phyloP scores from a whole-genome alignment of 306 rosid genomes.

The Leucaena leucocephala region DNA sequence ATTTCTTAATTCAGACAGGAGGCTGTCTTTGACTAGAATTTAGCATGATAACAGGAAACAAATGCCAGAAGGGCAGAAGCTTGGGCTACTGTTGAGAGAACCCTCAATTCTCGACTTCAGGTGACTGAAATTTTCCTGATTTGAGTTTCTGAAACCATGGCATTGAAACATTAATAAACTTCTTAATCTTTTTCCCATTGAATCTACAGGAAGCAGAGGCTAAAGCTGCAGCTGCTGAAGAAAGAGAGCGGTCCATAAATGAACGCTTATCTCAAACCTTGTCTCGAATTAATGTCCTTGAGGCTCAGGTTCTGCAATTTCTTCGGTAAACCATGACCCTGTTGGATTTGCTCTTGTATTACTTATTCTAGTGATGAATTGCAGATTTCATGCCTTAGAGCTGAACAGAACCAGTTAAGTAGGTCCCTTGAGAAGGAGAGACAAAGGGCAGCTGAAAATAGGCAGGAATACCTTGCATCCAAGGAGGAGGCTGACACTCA shows the following conservation, averaged over 20 bases:
- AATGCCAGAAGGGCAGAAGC: slow-evolving; percentile 91
- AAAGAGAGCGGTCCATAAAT: slow-evolving; percentile 86
- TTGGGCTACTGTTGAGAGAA: slow-evolving; percentile 96
- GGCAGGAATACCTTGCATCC: slow-evolving; percentile 94
- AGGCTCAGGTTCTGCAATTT: slow-evolving; percentile 87
- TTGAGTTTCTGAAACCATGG: slow-evolving; percentile 25
- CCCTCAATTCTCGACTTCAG: slow-evolving; percentile 94
- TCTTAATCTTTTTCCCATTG: slow-evolving; percentile 40
- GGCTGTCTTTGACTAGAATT: slow-evolving; percentile 39
- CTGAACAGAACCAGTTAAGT: slow-evolving; percentile 91
- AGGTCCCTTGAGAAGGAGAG: slow-evolving; percentile 97
- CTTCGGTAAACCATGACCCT: slow-evolving; percentile 29
- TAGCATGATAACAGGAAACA: slow-evolving; percentile 75
- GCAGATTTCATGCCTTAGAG: slow-evolving; percentile 97
- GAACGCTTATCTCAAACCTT: slow-evolving; percentile 95
- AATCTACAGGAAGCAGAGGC: slow-evolving; percentile 88
- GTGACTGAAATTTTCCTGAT: slow-evolving; percentile 47
- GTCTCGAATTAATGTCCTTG: slow-evolving; percentile 96
- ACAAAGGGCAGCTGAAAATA: slow-evolving; percentile 97
- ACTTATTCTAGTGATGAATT: slow-evolving; percentile 46
- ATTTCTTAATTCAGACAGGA: slow-evolving; percentile 33
- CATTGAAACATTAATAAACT: slow-evolving; percentile 11
- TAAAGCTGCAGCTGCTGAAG: slow-evolving; percentile 96
- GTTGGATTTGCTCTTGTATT: slow-evolving; percentile 13
- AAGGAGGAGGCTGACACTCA: slow-evolving; percentile 99